A percentile compares a stretch with the other conserved stretches of the same genome.
Evolutionary conservation across 2,329 filamentous ascomycete genomes (phyloP).

Genomic region (Aspergillus aculeatus): DNA sequence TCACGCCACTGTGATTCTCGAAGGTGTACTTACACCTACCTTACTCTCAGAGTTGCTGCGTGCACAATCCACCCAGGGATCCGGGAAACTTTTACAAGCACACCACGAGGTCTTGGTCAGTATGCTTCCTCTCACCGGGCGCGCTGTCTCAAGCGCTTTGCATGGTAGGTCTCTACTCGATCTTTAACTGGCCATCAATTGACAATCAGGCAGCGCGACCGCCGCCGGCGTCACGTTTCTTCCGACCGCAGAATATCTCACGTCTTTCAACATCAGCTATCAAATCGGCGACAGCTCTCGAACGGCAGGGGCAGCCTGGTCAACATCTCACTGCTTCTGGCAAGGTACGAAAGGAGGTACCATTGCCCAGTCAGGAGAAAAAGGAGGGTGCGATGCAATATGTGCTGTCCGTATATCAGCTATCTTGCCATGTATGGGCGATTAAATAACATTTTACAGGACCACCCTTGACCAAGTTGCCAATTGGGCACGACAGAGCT

Average conservation of each 20-base stretch:
- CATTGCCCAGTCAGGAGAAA: constrained; percentile 50
- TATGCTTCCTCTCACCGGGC: constrained; percentile 30
- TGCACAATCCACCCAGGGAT: too few species aligned
- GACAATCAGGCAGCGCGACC: constrained; percentile 28
- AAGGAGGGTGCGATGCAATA: constrained; percentile 54
- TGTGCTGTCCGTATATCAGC: constrained; percentile 42
- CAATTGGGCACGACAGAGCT: constrained; percentile 86
- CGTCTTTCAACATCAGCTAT: constrained; percentile 45
- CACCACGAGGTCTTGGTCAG: background rate
- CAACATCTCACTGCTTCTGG: constrained; percentile 42
- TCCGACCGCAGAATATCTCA: constrained; percentile 38
- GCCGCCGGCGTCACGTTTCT: constrained; percentile 27
- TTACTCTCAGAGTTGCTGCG: background rate
- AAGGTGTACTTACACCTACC: background rate
- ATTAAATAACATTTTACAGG: constrained; percentile 24
- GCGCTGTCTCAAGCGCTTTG: constrained; percentile 28
- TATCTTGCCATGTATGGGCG: background rate
- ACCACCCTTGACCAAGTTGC: constrained; percentile 66
- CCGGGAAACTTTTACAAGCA: background rate
- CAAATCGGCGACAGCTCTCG: constrained; percentile 44
- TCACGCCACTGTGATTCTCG: background rate
- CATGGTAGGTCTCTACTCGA: constrained; percentile 22
- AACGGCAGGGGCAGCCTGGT: constrained; percentile 34
- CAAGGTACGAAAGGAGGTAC: constrained; percentile 49
- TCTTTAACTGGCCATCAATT: constrained; percentile 15